A percentile compares a stretch with the other conserved stretches of the same genome.
Conservation (phyloP, 306 rosid species). For the Vigna trinervia region DNA sequence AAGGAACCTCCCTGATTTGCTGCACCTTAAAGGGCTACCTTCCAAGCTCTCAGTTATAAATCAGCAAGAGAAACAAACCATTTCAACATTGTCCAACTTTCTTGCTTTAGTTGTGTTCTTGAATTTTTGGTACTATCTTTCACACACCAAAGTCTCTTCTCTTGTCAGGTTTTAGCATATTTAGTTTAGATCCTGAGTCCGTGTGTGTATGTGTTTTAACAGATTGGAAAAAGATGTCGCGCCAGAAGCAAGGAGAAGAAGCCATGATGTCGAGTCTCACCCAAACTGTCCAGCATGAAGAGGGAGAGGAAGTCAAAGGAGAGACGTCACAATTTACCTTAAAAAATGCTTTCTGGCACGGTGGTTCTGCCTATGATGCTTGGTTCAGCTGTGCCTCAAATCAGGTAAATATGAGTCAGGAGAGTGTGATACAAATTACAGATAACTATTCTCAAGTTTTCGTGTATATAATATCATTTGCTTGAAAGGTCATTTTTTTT, state of each 20-base stretch:
- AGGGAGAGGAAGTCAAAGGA: conserved; percentile 59
- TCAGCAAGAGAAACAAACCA: background rate
- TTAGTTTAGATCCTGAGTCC: background rate
- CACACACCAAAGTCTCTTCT: background rate
- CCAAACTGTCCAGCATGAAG: conserved; percentile 50
- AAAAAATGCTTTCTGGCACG: conserved; percentile 74
- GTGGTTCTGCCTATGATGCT: conserved; percentile 89
- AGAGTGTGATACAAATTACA: background rate
- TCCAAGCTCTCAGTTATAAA: conserved; percentile 24
- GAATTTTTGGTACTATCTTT: conserved; percentile 11
- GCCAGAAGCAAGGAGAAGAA: conserved; percentile 71
- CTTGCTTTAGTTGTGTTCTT: background rate
- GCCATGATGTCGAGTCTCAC: conserved; percentile 61
- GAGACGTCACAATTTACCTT: conserved; percentile 53
- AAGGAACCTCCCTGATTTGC: conserved; percentile 47
- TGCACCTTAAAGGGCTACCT: conserved; percentile 32
- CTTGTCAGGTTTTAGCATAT: background rate
- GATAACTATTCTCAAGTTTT: background rate
- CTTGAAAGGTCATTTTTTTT: background rate
- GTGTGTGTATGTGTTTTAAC: conserved; percentile 25
- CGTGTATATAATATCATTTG: background rate
- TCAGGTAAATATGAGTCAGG: conserved; percentile 55
- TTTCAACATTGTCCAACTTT: conserved; percentile 22
- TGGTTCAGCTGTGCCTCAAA: conserved; percentile 95
- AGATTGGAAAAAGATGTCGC: conserved; percentile 57